Base-by-base conservation (phyloP, 139 green algal species). In the Deuterostichococcus epilithicus region DNA sequence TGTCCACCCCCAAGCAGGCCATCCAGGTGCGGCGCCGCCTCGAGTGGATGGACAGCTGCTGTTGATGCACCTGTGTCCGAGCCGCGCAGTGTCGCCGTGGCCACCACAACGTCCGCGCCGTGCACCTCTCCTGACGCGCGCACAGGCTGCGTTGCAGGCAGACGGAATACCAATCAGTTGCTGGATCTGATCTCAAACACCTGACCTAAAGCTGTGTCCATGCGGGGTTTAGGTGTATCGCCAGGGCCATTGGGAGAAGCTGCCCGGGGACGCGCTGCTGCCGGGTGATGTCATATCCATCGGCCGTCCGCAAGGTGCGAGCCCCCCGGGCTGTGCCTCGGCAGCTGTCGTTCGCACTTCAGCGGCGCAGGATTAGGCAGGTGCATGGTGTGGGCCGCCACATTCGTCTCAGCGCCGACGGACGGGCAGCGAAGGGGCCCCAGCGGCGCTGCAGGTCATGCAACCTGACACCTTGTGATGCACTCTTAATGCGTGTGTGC, bases 221-320 rank as follows among this genome's bases (percentile, higher is more conserved):
- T n/a, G 2, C 44, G n/a, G n/a, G n/a, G n/a, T n/a, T 32, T 37
- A 70, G 34, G 88, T 91, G 35, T 87, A 90, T 68, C 83, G 90
- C 18, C 78, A 81, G 32, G 87, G 91, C 39, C 85, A 85, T 83
- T 97, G 93, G 92, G 81, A 84, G 44, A 76, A 80, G 69, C 60
- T 94, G 39, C 83, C 87, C 3, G 93, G 91, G 0, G 89, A 97
- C 26, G 84, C 88, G 15, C 84, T 99, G 70, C 78, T 99, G 38
- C 96, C 96, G 0, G 96, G 96, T 0, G 96, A 99, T 77, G 70
- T 99, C 45, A 89, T 99, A 23, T 98, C 95, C 52, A 91, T 99
- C n/a, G 84, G 86, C n/a, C 65, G 90, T 1, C 82, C 86, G 8
- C 25, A 30, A 23, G 38, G 52, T 63, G 52, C 52, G 52, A 5